These are phyloP conservation scores for Mycena rebaudengoi DNA, from an alignment of 768 basidiomycete species.

Conservation along the genomic window DNA sequence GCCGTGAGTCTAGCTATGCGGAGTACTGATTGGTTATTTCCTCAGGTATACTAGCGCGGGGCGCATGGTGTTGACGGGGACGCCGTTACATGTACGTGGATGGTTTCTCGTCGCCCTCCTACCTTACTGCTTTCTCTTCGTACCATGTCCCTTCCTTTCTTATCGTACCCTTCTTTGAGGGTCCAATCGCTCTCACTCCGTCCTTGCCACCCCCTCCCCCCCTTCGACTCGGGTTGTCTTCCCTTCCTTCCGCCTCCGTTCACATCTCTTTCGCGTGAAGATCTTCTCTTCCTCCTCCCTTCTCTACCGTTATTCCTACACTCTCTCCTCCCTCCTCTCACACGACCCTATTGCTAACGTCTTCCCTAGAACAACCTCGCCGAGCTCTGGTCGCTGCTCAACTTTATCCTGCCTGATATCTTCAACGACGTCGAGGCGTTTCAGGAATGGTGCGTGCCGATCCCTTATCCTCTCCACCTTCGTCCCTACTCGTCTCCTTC, in stretches of 20 bases:
- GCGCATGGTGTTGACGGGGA: conserved; percentile 94
- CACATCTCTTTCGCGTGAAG: too few relatives aligned
- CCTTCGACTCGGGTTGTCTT: too few relatives aligned
- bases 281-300: too few relatives aligned
- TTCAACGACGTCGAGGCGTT: conserved; percentile 91
- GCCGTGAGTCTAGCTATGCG: too few relatives aligned
- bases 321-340: neutral
- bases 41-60: conserved; percentile 86
- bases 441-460: conserved; percentile 86
- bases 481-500: too few relatives aligned
- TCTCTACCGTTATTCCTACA: neutral
- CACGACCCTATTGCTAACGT: neutral
- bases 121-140: neutral
- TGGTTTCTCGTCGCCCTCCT: too few relatives aligned
- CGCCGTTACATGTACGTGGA: conserved; percentile 91
- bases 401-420: conserved; percentile 94
- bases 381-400: conserved; percentile 94
- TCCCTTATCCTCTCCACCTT: too few relatives aligned
- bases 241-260: too few relatives aligned
- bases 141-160: neutral
- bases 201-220: too few relatives aligned
- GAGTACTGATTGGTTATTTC: too few relatives aligned
- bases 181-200: too few relatives aligned
- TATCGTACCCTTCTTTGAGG: too few relatives aligned
- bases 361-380: conserved; percentile 89